These are phyloP conservation scores for Alternaria novae-zelandiae DNA, from an alignment of 2,329 filamentous ascomycete species.

Conservation along the genomic window DNA sequence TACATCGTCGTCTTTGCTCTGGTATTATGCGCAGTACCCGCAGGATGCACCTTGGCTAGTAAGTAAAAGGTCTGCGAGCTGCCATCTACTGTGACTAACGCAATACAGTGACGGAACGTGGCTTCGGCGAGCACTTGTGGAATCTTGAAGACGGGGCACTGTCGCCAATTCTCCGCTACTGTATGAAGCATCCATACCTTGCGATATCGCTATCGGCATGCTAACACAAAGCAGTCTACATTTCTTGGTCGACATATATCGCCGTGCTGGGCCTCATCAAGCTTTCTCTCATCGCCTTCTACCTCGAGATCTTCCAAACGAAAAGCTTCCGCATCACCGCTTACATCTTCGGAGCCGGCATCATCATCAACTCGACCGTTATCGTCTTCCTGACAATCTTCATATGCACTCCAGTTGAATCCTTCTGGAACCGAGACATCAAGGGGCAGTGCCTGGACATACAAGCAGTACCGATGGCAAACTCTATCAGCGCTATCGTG, in stretches of 20 bases:
- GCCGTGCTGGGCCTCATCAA: constrained; percentile 33
- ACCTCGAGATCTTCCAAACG: constrained; percentile 38
- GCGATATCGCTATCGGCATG: neutral
- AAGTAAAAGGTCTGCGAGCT: neutral
- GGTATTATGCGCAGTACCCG: constrained; percentile 23
- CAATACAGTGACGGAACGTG: constrained; percentile 22
- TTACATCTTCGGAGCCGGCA: constrained; percentile 20
- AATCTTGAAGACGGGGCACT: constrained; percentile 17
- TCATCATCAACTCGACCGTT: constrained; percentile 21
- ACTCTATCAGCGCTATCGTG: constrained; percentile 28
- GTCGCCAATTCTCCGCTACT: constrained; percentile 15
- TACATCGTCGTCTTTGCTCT: constrained; percentile 25
- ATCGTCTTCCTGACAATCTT: constrained; percentile 31
- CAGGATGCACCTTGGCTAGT: constrained; percentile 28
- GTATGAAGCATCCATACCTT: neutral
- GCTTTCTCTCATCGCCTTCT: constrained; percentile 34
- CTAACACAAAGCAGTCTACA: constrained; percentile 17
- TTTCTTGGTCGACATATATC: constrained; percentile 28
- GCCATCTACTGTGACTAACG: constrained; percentile 4
- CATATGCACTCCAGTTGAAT: constrained; percentile 28
- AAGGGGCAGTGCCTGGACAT: constrained; percentile 32
- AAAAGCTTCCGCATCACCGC: constrained; percentile 20
- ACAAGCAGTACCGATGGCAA: constrained; percentile 28
- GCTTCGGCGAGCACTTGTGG: constrained; percentile 35
- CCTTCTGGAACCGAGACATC: constrained; percentile 38